These are phyloP conservation scores for Ochetophila trinervis DNA, from an alignment of 306 rosid species.

Conservation along the genomic window DNA sequence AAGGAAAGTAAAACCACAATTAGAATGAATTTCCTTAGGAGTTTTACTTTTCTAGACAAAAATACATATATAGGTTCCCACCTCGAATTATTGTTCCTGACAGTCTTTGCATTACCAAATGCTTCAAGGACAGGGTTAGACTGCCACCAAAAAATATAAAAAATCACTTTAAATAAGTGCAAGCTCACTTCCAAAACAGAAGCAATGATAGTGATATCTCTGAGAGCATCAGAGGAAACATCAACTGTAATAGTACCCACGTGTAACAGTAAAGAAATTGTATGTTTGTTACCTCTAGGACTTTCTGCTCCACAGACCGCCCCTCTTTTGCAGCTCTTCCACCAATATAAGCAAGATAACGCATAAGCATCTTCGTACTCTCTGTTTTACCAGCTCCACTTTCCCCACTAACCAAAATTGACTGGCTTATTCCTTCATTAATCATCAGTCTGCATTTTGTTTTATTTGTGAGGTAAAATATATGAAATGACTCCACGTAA, in stretches of 20 bases:
- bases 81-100: conserved; percentile 96
- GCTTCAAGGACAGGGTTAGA: conserved; percentile 98
- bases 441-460: conserved; percentile 66
- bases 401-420: conserved; percentile 97
- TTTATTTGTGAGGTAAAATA: not conserved
- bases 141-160: conserved; percentile 39
- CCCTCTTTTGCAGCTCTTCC: conserved; percentile 79
- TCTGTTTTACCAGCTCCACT: conserved; percentile 99
- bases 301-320: conserved; percentile 91
- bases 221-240: conserved; percentile 8
- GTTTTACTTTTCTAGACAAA: conserved; percentile 7
- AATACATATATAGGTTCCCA: conserved; percentile 24
- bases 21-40: not conserved
- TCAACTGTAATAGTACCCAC: not conserved
- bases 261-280: not conserved
- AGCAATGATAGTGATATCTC: conserved; percentile 11
- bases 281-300: conserved; percentile 60
- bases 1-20: not conserved
- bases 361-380: conserved; percentile 97
- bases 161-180: conserved; percentile 2
- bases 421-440: conserved; percentile 72
- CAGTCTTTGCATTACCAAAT: conserved; percentile 94
- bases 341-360: conserved; percentile 87
- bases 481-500: conserved; percentile 3
- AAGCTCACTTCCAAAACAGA: conserved; percentile 14